Percentiles rank a stretch among this genome's conserved stretches.
Evolutionary conservation across 352 stramenopile genomes (phyloP).

Genomic region (Hyaloperonospora brassicae): DNA sequence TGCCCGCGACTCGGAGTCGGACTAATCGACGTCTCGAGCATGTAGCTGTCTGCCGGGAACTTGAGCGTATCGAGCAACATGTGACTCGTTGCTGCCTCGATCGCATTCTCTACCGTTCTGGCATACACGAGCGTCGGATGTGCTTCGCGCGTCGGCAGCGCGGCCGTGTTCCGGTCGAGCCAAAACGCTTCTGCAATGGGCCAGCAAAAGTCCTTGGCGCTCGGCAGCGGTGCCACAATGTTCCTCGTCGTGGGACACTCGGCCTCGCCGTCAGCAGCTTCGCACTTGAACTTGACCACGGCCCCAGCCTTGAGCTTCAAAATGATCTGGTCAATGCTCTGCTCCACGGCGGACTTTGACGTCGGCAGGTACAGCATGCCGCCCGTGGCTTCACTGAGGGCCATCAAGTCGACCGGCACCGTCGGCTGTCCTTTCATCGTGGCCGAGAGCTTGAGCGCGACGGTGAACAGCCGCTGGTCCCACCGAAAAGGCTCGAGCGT

Average conservation of each 20-base stretch:
- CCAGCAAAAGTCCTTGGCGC: slow-evolving; percentile 76
- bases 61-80: slow-evolving; percentile 86
- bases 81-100: slow-evolving; percentile 77
- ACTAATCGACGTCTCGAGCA: slow-evolving; percentile 49
- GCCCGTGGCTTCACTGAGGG: slow-evolving; percentile 75
- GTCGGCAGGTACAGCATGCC: slow-evolving; percentile 80
- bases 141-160: slow-evolving; percentile 62
- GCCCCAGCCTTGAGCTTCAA: slow-evolving; percentile 74
- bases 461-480: slow-evolving; percentile 76
- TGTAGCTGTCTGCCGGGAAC: slow-evolving; percentile 75
- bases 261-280: slow-evolving; percentile 36
- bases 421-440: slow-evolving; percentile 42
- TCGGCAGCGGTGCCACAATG: slow-evolving; percentile 63
- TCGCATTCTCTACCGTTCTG: slow-evolving; percentile 63
- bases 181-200: slow-evolving; percentile 79
- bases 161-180: slow-evolving; percentile 73
- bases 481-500: slow-evolving; percentile 80
- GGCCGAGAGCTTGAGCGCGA: slow-evolving; percentile 78
- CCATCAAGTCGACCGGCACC: slow-evolving; percentile 70
- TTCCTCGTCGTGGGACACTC: slow-evolving; percentile 53
- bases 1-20: slow-evolving; percentile 59
- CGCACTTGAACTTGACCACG: slow-evolving; percentile 76
- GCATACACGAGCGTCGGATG: slow-evolving; percentile 68
- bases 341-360: slow-evolving; percentile 68
- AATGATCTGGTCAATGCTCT: slow-evolving; percentile 82